These are phyloP conservation scores for Wickerhamomyces ciferrii DNA, from an alignment of 805 yeast species.

Conservation along the genomic window DNA sequence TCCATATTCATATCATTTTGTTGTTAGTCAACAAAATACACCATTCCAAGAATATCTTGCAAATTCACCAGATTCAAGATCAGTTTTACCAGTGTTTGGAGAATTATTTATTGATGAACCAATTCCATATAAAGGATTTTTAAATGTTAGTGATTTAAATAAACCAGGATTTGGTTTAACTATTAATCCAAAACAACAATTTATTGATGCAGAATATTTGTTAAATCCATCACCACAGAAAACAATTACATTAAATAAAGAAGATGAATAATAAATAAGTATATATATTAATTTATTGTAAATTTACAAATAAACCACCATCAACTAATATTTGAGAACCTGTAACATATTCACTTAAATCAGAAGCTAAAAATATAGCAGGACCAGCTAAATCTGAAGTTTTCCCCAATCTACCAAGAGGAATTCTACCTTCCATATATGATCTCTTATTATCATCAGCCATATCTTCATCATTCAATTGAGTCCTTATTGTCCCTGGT, in stretches of 20 bases:
- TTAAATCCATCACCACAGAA: slow-evolving; percentile 35
- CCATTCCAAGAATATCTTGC: slow-evolving; percentile 49
- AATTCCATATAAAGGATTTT: slow-evolving; percentile 38
- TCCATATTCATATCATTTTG: slow-evolving; percentile 46
- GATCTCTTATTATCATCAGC: slow-evolving; percentile 27
- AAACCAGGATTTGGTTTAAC: slow-evolving; percentile 48
- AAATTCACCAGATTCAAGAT: slow-evolving; percentile 41
- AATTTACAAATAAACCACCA: slow-evolving; percentile 41
- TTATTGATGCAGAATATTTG: slow-evolving; percentile 34
- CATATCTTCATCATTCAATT: slow-evolving; percentile 37
- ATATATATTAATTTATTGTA: slow-evolving; percentile 30
- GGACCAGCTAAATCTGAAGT: slow-evolving; percentile 37
- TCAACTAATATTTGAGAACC: slow-evolving; percentile 40
- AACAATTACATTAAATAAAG: slow-evolving; percentile 17
- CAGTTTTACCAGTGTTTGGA: slow-evolving; percentile 43
- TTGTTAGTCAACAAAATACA: slow-evolving; percentile 42
- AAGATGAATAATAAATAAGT: not conserved
- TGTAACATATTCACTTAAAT: slow-evolving; percentile 29
- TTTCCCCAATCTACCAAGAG: slow-evolving; percentile 32
- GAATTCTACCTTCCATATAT: slow-evolving; percentile 35
- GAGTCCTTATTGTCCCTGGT: slow-evolving; percentile 40
- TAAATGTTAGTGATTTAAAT: slow-evolving; percentile 33
- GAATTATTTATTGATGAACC: slow-evolving; percentile 40
- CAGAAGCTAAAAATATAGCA: slow-evolving; percentile 35
- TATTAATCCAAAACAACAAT: slow-evolving; percentile 35